Base-by-base conservation (phyloP, 208 protist species). In the Jaenimonas drosophilae region DNA sequence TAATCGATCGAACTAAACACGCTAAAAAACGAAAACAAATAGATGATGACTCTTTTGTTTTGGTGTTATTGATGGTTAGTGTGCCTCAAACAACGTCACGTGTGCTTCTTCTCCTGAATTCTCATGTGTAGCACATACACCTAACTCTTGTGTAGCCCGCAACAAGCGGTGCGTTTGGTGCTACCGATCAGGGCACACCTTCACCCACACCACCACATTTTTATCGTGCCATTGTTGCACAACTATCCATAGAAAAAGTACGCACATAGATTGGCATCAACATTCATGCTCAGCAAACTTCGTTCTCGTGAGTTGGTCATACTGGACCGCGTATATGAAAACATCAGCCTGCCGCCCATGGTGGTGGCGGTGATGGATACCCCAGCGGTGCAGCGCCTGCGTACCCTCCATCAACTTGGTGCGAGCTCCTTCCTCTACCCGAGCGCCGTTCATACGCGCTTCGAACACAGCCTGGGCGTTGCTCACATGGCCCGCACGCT, bases 391-490 rank as follows among this genome's bases (percentile, higher is more conserved):
- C 96, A 99, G 75, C 76, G 97, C 11, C 74, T 98, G 25, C 78
- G 95, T 12, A 76, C 81, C 23, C 64, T 98, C 21, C 95, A 97
- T 47, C 96, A 98, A 57, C 76, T 98, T 9, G 96, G 96, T 26
- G 78, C 68, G 2, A 84, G 74, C 19, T 92, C 85, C 29, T 98
- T 87, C 50, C 73, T 98, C 24, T 97, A 96, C 58, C 95, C 96
- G 1, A 88, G 90, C n/a, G 95, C 93, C 0, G 76, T 88, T 11
- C 93, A 97, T 72, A 96, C 78, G 12, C 87, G 96, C 49, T 98
- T 98, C 43, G 96, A 98, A 57, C 96, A 98, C 72, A 95, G 76
- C 74, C 76, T 98, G 41, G 96, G 96, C 28, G 92, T 97, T 2
- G 70, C 76, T 3, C 88, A 98, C 63, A 89, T 98, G 47, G 91